Conservation (phyloP, 768 basidiomycete species). For the Exsudoporus frostii region DNA sequence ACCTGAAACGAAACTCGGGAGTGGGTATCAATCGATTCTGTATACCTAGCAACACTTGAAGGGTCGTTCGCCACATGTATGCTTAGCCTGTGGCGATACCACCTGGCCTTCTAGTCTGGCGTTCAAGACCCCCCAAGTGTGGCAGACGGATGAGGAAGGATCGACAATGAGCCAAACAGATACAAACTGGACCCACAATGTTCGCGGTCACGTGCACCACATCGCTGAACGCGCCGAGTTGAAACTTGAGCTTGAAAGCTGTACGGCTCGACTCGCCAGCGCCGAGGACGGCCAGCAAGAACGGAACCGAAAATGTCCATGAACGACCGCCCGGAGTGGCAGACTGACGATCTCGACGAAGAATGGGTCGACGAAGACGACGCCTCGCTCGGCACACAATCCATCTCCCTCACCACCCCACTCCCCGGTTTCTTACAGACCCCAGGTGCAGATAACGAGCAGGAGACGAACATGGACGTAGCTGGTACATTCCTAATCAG, state of each 20-base stretch:
- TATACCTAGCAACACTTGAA: no score
- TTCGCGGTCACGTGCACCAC: slow-evolving; percentile 29
- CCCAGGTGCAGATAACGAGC: slow-evolving; percentile 34
- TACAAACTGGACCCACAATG: slow-evolving; percentile 19
- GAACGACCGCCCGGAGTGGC: slow-evolving; percentile 62
- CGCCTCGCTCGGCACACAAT: slow-evolving; percentile 43
- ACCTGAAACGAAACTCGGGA: slow-evolving; percentile 11
- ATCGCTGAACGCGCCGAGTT: slow-evolving; percentile 6
- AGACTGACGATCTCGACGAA: slow-evolving; percentile 85
- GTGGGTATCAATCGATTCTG: neutral
- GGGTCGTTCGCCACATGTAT: neutral
- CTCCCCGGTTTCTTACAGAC: slow-evolving; percentile 50
- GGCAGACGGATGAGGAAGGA: slow-evolving; percentile 8
- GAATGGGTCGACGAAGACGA: slow-evolving; percentile 78
- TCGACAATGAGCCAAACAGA: slow-evolving; percentile 16
- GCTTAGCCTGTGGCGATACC: neutral
- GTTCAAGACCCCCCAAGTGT: neutral
- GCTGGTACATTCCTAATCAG: slow-evolving; percentile 76
- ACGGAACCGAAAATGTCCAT: slow-evolving; percentile 4
- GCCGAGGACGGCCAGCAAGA: neutral
- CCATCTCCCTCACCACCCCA: slow-evolving; percentile 57
- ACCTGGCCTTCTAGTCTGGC: neutral
- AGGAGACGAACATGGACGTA: slow-evolving; percentile 28
- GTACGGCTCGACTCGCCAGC: neutral
- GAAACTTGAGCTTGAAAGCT: slow-evolving; percentile 3